phyloP scores from a whole-genome alignment of 306 rosid genomes.

The Quercus bicolor region DNA sequence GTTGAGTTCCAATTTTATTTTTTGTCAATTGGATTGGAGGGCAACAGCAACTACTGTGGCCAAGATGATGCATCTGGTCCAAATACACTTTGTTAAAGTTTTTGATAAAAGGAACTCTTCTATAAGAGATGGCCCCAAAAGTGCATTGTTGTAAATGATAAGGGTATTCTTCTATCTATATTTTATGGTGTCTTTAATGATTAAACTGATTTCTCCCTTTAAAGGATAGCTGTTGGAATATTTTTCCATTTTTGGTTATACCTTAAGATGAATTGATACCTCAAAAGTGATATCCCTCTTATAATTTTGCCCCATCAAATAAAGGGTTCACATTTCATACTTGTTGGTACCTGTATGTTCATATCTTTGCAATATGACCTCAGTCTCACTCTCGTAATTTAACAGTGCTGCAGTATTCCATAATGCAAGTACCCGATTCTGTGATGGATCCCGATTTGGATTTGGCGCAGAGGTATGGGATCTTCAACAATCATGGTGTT shows the following conservation, averaged over 20 bases:
- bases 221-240: background rate
- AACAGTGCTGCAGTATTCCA: slow-evolving; percentile 82
- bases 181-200: too few species aligned
- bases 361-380: background rate
- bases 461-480: slow-evolving; percentile 72
- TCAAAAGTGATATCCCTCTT: background rate
- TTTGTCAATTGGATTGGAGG: background rate
- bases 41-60: background rate
- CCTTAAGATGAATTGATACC: background rate
- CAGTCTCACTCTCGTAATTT: slow-evolving; percentile 6
- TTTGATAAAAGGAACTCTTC: too few species aligned
- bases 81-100: too few species aligned
- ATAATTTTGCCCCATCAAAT: background rate
- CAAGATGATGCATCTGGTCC: background rate
- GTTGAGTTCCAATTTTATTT: too few species aligned
- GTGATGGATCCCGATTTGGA: slow-evolving; percentile 79
- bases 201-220: background rate
- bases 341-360: slow-evolving; percentile 7
- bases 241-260: background rate
- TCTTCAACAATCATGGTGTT: background rate
- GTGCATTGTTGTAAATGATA: background rate
- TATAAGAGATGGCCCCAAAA: background rate
- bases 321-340: background rate
- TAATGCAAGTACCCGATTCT: slow-evolving; percentile 75
- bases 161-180: too few species aligned